These are phyloP conservation scores for Arthrobotrys pseudoclavata DNA, from an alignment of 2,329 filamentous ascomycete species.

Conservation along the genomic window DNA sequence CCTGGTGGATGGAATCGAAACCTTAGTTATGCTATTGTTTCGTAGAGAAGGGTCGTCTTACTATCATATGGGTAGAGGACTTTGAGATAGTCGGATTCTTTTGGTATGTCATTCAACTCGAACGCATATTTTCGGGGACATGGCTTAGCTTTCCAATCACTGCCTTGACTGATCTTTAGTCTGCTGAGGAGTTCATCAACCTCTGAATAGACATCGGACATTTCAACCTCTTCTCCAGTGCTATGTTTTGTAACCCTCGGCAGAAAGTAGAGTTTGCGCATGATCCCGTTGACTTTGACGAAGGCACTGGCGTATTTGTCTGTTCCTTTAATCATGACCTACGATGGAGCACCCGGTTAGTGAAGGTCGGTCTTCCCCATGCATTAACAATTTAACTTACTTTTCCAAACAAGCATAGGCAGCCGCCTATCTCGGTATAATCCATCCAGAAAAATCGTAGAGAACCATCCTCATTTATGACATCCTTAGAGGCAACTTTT, in stretches of 20 bases:
- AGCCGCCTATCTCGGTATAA: constrained; percentile 92
- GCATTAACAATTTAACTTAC: constrained; percentile 65
- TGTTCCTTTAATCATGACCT: constrained; percentile 73
- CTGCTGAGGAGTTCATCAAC: constrained; percentile 89
- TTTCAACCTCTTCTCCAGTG: constrained; percentile 80
- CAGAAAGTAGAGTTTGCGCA: constrained; percentile 92
- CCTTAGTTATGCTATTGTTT: background rate
- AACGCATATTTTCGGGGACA: constrained; percentile 95
- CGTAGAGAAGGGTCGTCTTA: constrained; percentile 64
- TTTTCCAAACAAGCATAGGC: constrained; percentile 93
- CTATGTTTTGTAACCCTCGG: constrained; percentile 77
- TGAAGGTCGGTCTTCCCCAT: no score
- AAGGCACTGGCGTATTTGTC: constrained; percentile 89
- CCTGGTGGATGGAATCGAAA: constrained; percentile 67
- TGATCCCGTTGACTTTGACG: constrained; percentile 93
- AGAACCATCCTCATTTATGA: constrained; percentile 93
- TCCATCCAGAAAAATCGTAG: constrained; percentile 97
- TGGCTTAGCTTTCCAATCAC: constrained; percentile 91
- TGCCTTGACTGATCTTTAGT: constrained; percentile 75
- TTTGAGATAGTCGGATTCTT: constrained; percentile 91
- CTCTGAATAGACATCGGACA: constrained; percentile 91
- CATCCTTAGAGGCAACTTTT: constrained; percentile 85
- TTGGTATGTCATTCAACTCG: constrained; percentile 87
- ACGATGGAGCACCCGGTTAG: background rate
- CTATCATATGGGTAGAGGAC: constrained; percentile 94